A percentile compares a stretch with the other conserved stretches of the same genome.
These are phyloP conservation scores for Tetradesmus lagerheimii DNA, from an alignment of 139 green algal genomes.

Conservation along the genomic window DNA sequence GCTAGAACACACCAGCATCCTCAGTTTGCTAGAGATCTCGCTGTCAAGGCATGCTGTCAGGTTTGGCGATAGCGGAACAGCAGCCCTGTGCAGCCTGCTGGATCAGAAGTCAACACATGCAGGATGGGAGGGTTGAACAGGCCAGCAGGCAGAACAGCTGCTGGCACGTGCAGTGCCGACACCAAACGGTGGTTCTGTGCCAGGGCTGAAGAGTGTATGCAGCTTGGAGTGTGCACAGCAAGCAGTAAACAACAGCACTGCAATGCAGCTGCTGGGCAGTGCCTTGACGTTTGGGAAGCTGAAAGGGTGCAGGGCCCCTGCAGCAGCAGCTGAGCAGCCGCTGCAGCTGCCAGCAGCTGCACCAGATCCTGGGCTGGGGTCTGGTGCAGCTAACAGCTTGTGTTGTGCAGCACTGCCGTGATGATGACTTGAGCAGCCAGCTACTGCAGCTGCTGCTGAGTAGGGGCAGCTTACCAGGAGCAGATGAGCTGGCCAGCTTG, in stretches of 20 bases:
- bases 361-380: no score
- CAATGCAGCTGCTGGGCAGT: background rate
- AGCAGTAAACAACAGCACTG: background rate
- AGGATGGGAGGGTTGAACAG: background rate
- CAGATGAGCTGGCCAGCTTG: background rate
- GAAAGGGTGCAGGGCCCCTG: background rate
- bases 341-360: background rate
- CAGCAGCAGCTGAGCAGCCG: no score
- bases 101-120: background rate
- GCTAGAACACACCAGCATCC: background rate
- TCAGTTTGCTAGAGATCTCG: background rate
- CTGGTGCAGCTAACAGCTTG: background rate
- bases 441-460: background rate
- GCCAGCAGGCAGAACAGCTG: background rate
- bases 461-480: background rate
- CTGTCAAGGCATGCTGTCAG: background rate
- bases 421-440: background rate
- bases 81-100: background rate
- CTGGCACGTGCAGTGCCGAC: background rate
- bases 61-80: background rate
- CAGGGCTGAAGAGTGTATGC: background rate
- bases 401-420: background rate
- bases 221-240: background rate
- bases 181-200: background rate
- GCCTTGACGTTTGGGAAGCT: background rate